Percentiles rank a stretch among this genome's conserved stretches.
Evolutionary conservation across 208 protist genomes (phyloP).

Genomic region (Acanthamoeba triangularis): DNA sequence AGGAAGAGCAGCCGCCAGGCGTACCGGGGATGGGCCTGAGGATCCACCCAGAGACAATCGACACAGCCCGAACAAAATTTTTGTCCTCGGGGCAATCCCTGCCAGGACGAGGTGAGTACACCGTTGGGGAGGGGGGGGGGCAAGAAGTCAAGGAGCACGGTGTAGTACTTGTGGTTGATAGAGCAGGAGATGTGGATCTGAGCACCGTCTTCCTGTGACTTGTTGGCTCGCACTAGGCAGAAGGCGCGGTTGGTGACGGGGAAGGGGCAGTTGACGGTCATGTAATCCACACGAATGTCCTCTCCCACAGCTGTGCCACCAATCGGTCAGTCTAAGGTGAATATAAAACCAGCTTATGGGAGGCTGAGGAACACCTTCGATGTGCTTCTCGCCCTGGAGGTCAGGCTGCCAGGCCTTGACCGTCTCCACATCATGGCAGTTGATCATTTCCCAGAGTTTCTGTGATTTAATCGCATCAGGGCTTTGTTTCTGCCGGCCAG

Average conservation of each 20-base stretch:
- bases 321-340: background rate
- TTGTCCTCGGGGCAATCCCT: constrained; percentile 49
- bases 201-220: background rate
- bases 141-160: too few relatives aligned
- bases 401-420: constrained; percentile 50
- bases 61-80: constrained; percentile 22
- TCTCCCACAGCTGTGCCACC: background rate
- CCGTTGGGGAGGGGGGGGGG: too few relatives aligned
- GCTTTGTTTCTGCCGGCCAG: background rate
- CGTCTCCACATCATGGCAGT: constrained; percentile 14
- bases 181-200: constrained; percentile 33
- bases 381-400: background rate
- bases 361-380: background rate
- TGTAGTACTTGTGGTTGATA: constrained; percentile 24
- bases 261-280: constrained; percentile 51
- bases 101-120: too few relatives aligned
- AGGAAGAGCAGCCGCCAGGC: background rate
- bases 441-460: constrained; percentile 58
- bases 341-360: background rate
- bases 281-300: constrained; percentile 47
- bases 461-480: background rate
- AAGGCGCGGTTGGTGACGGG: constrained; percentile 56
- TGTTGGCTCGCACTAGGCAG: constrained; percentile 28
- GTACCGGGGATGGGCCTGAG: constrained; percentile 16
- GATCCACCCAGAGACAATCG: constrained; percentile 28